phyloP scores from a whole-genome alignment of 1,284 basidiomycete species.

The Ceratobasidium papillatum region DNA sequence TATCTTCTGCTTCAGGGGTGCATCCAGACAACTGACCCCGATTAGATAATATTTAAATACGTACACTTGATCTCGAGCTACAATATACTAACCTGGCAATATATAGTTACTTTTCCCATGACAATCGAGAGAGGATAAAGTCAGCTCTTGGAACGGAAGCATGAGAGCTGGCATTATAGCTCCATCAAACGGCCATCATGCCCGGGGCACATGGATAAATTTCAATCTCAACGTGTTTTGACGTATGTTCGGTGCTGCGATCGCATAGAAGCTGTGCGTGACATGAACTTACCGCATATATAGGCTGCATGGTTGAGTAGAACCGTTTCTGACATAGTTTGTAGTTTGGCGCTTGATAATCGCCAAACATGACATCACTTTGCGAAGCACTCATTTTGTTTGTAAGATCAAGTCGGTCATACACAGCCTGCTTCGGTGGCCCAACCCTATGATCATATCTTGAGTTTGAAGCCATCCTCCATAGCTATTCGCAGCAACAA shows the following conservation, averaged over 20 bases:
- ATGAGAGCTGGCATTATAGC: background rate
- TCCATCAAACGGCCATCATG: background rate
- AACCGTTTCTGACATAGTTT: too few relatives aligned
- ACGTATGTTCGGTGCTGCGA: background rate
- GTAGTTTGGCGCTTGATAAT: too few relatives aligned
- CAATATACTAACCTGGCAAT: conserved; percentile 15
- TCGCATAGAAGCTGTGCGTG: too few relatives aligned
- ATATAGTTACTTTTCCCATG: conserved; percentile 23
- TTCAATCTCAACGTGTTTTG: background rate
- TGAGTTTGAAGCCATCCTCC: background rate
- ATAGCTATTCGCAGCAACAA: background rate
- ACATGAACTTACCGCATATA: too few relatives aligned
- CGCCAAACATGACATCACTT: too few relatives aligned
- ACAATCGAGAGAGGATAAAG: background rate
- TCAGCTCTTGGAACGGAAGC: background rate
- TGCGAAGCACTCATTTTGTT: too few relatives aligned
- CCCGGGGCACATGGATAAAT: background rate
- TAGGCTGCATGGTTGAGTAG: too few relatives aligned
- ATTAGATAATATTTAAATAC: too few relatives aligned
- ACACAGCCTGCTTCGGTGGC: too few relatives aligned
- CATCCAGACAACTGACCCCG: conserved; percentile 28
- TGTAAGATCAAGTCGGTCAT: too few relatives aligned
- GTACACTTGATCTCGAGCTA: too few relatives aligned
- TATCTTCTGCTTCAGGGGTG: background rate
- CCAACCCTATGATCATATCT: background rate